These are phyloP conservation scores for Exophiala xenobiotica DNA, from an alignment of 2,329 filamentous ascomycete genomes.

Conservation along the genomic window DNA sequence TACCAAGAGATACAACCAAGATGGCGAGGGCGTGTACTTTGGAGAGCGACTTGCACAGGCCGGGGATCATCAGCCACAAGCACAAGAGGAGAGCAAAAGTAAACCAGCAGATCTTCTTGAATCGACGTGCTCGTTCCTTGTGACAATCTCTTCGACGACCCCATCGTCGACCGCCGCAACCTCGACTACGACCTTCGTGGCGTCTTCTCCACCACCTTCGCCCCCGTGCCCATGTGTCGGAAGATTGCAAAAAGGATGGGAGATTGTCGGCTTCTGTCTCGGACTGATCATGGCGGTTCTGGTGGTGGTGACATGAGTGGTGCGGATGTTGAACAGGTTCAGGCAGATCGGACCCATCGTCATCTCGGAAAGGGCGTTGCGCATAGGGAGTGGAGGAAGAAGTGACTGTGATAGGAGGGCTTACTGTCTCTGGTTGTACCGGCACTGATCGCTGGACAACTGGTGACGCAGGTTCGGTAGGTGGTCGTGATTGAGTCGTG, in stretches of 20 bases:
- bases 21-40: constrained; percentile 19
- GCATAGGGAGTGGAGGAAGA: constrained; percentile 5
- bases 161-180: constrained; percentile 10
- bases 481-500: constrained; percentile 14
- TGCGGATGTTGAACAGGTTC: constrained; percentile 13
- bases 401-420: constrained; percentile 11
- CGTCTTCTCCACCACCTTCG: constrained; percentile 10
- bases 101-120: constrained; percentile 21
- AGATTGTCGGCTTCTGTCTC: constrained; percentile 3
- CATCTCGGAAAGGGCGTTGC: constrained; percentile 6
- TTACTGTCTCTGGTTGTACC: constrained; percentile 21
- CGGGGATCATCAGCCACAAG: constrained; percentile 26
- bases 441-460: constrained; percentile 11
- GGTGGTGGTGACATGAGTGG: neutral
- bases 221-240: neutral
- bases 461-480: constrained; percentile 14
- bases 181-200: constrained; percentile 13
- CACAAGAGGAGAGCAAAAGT: constrained; percentile 18
- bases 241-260: constrained; percentile 1
- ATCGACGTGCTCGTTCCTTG: constrained; percentile 19
- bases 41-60: constrained; percentile 19
- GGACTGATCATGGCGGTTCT: constrained; percentile 2
- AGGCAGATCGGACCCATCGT: constrained; percentile 14
- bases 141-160: neutral
- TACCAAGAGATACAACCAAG: neutral